phyloP scores from a whole-genome alignment of 2,329 filamentous ascomycete genomes.

The Penicillium sp. region DNA sequence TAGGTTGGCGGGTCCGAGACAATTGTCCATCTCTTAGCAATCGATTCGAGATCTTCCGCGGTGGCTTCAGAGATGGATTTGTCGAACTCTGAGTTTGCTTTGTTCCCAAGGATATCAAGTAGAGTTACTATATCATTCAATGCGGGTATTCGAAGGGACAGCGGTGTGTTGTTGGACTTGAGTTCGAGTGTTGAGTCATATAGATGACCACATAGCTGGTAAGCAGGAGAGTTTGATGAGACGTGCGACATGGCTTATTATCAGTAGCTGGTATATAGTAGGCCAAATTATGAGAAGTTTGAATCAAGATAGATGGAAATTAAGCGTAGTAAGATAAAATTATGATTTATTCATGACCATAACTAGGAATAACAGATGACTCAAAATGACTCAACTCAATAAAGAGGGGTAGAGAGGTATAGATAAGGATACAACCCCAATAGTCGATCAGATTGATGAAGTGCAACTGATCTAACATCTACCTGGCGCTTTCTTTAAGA shows the following conservation, averaged over 20 bases:
- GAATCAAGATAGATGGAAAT: neutral
- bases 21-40: constrained; percentile 3
- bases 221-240: neutral
- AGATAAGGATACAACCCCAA: neutral
- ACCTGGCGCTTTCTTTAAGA: too few relatives aligned
- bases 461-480: neutral
- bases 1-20: neutral
- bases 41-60: neutral
- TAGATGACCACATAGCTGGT: neutral
- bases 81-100: constrained; percentile 7
- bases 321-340: neutral
- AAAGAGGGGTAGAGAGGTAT: neutral
- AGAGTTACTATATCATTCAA: neutral
- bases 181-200: neutral
- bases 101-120: neutral
- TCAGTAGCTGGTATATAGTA: neutral
- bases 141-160: constrained; percentile 1
- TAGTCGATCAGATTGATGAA: neutral
- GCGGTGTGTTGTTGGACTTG: neutral
- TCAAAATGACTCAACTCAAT: neutral
- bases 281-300: neutral
- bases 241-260: neutral
- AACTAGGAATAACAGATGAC: neutral
- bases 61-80: constrained; percentile 1
- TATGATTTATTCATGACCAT: neutral